A percentile compares a stretch with the other conserved stretches of the same genome.
phyloP scores from a whole-genome alignment of 768 basidiomycete genomes.

The Suillus fuscotomentosus region DNA sequence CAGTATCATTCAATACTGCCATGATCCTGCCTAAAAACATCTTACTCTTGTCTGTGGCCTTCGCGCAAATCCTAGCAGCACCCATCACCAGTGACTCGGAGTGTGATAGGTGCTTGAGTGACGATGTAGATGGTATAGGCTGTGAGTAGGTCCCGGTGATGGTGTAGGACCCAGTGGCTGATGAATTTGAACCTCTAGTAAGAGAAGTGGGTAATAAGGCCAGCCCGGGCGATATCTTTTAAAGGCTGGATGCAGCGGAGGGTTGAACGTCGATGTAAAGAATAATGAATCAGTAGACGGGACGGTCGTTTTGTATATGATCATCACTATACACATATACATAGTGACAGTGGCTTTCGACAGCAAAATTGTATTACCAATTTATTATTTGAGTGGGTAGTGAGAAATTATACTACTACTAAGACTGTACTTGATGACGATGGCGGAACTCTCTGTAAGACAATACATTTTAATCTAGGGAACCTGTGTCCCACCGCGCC shows the following conservation, averaged over 20 bases:
- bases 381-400: neutral
- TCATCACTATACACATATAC: too few relatives aligned
- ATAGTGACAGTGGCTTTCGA: neutral
- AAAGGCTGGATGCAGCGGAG: neutral
- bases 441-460: too few relatives aligned
- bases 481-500: slow-evolving; percentile 2
- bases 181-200: neutral
- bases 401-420: neutral
- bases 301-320: neutral
- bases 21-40: neutral
- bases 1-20: neutral
- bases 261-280: neutral
- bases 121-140: neutral
- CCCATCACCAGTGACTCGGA: too few relatives aligned
- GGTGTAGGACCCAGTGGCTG: neutral
- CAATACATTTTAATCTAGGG: too few relatives aligned
- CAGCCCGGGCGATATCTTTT: neutral
- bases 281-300: neutral
- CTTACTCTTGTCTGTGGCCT: neutral
- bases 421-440: neutral
- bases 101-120: fast-evolving
- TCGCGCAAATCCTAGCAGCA: neutral
- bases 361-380: neutral
- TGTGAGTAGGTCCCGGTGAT: neutral
- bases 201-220: too few relatives aligned